A percentile compares a stretch with the other conserved stretches of the same genome.
Evolutionary conservation across 306 rosid species (phyloP).

Genomic region (Luffa acutangula): DNA sequence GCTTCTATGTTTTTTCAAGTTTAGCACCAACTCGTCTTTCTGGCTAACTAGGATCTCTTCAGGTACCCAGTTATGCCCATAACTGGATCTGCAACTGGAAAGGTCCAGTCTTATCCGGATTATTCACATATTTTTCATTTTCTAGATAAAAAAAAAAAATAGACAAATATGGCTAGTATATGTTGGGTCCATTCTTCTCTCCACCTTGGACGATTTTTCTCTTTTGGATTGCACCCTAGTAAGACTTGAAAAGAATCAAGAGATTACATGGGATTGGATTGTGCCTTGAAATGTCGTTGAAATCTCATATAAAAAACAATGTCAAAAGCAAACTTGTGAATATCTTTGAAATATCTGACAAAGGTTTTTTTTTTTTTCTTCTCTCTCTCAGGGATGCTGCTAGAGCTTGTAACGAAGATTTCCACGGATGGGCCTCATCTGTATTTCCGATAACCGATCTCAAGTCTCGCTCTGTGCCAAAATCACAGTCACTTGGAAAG

Average conservation of each 20-base stretch:
- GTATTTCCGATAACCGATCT: constrained; percentile 57
- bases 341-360: background rate
- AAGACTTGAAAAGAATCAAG: background rate
- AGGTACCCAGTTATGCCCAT: background rate
- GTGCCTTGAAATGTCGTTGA: background rate
- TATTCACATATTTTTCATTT: background rate
- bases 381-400: constrained; percentile 51
- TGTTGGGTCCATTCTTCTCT: background rate
- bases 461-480: constrained; percentile 45
- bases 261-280: background rate
- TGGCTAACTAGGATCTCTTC: background rate
- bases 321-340: background rate
- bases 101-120: background rate
- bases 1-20: background rate
- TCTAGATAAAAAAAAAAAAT: background rate
- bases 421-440: constrained; percentile 74
- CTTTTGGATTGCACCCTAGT: background rate
- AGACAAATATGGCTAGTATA: background rate
- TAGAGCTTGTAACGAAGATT: constrained; percentile 58
- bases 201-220: background rate
- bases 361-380: background rate
- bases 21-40: background rate
- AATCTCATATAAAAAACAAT: background rate
- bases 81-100: background rate
- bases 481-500: constrained; percentile 63